Evolutionary conservation across 768 basidiomycete species (phyloP).

Genomic region (Mycena belliarum): DNA sequence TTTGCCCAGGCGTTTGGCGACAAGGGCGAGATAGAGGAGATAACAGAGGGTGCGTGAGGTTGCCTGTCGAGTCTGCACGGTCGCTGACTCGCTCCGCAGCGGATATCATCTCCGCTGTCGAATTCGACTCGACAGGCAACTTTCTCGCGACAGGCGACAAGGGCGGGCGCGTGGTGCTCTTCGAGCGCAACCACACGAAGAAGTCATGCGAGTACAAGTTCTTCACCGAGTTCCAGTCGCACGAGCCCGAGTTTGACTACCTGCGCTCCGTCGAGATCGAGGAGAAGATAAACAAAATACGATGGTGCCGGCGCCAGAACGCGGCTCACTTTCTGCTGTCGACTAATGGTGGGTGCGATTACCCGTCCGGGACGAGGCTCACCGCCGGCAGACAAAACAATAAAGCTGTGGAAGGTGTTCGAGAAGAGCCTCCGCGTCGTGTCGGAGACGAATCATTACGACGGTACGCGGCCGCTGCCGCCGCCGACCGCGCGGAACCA

Average conservation of each 20-base stretch:
- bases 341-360: constrained; percentile 76
- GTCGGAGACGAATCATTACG: constrained; percentile 91
- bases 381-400: constrained; percentile 88
- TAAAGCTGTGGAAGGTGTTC: constrained; percentile 99
- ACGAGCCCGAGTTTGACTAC: constrained; percentile 99
- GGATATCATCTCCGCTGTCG: constrained; percentile 99
- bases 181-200: constrained; percentile 99
- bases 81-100: too few relatives aligned
- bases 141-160: constrained; percentile 99
- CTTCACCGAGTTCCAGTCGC: constrained; percentile 99
- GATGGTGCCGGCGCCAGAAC: constrained; percentile 98
- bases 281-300: constrained; percentile 99
- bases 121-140: constrained; percentile 98
- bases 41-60: constrained; percentile 94
- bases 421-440: constrained; percentile 95
- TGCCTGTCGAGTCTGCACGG: too few relatives aligned
- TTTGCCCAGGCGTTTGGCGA: constrained; percentile 99
- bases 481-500: constrained; percentile 58
- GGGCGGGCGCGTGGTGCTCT: constrained; percentile 96
- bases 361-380: not conserved
- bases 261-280: constrained; percentile 99
- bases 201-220: constrained; percentile 99
- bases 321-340: constrained; percentile 94
- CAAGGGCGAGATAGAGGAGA: constrained; percentile 99
- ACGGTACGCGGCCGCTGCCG: constrained; percentile 70